phyloP scores from a whole-genome alignment of 768 basidiomycete species.

The Boletus tomentosulus region DNA sequence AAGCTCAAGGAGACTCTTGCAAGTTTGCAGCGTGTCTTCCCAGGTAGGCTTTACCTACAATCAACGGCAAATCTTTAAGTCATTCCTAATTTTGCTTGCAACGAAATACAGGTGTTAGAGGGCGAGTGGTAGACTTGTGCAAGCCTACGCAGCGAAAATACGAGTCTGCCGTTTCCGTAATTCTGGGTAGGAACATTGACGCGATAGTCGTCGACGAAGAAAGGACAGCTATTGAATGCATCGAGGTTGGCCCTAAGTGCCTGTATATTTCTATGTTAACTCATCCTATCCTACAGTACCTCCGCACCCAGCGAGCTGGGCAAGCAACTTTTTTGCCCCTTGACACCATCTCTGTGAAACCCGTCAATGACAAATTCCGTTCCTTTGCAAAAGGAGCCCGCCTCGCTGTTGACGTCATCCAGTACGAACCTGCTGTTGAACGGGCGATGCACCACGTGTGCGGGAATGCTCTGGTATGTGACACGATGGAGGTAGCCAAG shows the following conservation, averaged over 20 bases:
- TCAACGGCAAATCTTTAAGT: neutral
- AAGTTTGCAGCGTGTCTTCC: slow-evolving; percentile 84
- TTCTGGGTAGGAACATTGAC: slow-evolving; percentile 92
- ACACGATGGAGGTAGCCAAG: slow-evolving; percentile 89
- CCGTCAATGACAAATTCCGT: slow-evolving; percentile 91
- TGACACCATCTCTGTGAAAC: slow-evolving; percentile 95
- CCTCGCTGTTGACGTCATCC: slow-evolving; percentile 82
- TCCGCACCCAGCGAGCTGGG: slow-evolving; percentile 91
- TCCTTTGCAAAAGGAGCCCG: slow-evolving; percentile 85
- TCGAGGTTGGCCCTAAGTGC: slow-evolving; percentile 57
- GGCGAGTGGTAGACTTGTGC: slow-evolving; percentile 90
- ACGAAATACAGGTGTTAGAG: slow-evolving; percentile 67
- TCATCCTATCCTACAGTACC: slow-evolving; percentile 52
- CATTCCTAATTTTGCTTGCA: neutral
- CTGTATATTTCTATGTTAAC: neutral
- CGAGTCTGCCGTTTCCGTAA: slow-evolving; percentile 84
- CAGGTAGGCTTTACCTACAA: slow-evolving; percentile 44
- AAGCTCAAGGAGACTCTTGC: slow-evolving; percentile 83
- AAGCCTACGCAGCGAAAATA: slow-evolving; percentile 92
- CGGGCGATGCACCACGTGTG: slow-evolving; percentile 96
- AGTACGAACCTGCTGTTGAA: slow-evolving; percentile 80
- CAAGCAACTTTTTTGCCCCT: slow-evolving; percentile 98
- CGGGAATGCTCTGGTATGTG: slow-evolving; percentile 92
- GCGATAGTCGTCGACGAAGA: slow-evolving; percentile 96
- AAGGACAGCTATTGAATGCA: slow-evolving; percentile 95